Conservation (phyloP, 2,329 filamentous ascomycete genomes). For the Fusarium paranaense region DNA sequence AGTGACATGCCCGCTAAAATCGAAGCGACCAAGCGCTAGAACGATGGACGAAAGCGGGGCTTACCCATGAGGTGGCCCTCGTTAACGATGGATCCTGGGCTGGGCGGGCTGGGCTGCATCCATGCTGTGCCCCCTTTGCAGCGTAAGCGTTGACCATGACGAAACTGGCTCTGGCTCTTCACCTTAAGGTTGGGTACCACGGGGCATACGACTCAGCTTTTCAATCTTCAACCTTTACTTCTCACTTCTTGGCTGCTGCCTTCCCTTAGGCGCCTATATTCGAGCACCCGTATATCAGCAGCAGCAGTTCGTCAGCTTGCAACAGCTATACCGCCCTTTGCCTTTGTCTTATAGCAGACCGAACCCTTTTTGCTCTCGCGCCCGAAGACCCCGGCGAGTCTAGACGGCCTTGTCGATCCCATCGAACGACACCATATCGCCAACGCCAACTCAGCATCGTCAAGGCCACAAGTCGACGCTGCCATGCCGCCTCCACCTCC, state of each 20-base stretch:
- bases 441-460: constrained; percentile 18
- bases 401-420: constrained; percentile 16
- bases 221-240: constrained; percentile 20
- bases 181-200: constrained; percentile 28
- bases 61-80: constrained; percentile 20
- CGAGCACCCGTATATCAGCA: background rate
- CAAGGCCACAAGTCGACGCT: constrained; percentile 8
- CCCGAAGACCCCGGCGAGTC: constrained; percentile 27
- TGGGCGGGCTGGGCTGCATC: constrained; percentile 10
- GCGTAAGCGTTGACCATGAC: constrained; percentile 45
- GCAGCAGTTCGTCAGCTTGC: background rate
- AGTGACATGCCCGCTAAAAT: constrained; percentile 17
- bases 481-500: constrained; percentile 69
- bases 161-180: constrained; percentile 34
- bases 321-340: constrained; percentile 1
- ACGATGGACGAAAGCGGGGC: constrained; percentile 32
- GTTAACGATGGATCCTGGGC: constrained; percentile 21
- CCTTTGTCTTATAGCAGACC: constrained; percentile 18
- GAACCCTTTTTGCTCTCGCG: constrained; percentile 20
- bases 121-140: constrained; percentile 41
- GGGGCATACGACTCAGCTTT: constrained; percentile 15
- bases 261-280: background rate
- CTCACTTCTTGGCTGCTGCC: constrained; percentile 4
- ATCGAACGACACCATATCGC: constrained; percentile 28
- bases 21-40: constrained; percentile 15